Base-by-base conservation (phyloP, 495 filamentous ascomycete species). In the Hypoxylon crocopeplum region DNA sequence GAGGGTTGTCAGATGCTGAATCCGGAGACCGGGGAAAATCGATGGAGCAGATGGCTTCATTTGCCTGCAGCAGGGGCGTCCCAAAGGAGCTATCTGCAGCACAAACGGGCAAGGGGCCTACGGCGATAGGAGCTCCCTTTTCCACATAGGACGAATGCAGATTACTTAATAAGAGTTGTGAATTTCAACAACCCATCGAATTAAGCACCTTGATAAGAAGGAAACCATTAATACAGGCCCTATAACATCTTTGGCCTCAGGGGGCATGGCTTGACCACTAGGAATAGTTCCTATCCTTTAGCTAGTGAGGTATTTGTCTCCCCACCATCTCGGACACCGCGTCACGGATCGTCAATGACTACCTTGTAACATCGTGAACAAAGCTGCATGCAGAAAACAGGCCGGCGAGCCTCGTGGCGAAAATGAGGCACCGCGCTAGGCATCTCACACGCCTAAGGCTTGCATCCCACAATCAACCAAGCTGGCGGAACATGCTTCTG, bases 21-120 rank as follows among this genome's bases (percentile, higher is more conserved):
- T 13, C 54, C 44, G 48, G 44, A 53, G 30, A 52, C 41, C 25
- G 41, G 55, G 33, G 22, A 29, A 57, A 19, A 48, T 57, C 47
- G 16, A 52, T 37, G 33, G 25, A 19, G 10, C n/a, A 21, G 27
- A 36, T 56, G 40, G 30, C 24, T 8, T 27, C 24, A 27, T 4
- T 49, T 44, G 33, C 34, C 37, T 59, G 60, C 49, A 64, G 53
- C 40, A 48, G 17, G n/a, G 52, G 30, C 58, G 30, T 57, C 60
- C 60, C 25, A 57, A 59, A 50, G n/a, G 37, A 50, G 60, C 54
- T 48, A 21, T 55, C 37, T 64, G 60, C 60, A 59, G 53, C 37
- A 47, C 53, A 37, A 40, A 44, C 42, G 20, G 38, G 49, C 54
- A 64, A 55, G 60, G 55, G 60, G 19, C 36, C 44, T 24, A 53